Evolutionary conservation across 2,329 filamentous ascomycete species (phyloP).

Genomic region (Trichophyton benhamiae): DNA sequence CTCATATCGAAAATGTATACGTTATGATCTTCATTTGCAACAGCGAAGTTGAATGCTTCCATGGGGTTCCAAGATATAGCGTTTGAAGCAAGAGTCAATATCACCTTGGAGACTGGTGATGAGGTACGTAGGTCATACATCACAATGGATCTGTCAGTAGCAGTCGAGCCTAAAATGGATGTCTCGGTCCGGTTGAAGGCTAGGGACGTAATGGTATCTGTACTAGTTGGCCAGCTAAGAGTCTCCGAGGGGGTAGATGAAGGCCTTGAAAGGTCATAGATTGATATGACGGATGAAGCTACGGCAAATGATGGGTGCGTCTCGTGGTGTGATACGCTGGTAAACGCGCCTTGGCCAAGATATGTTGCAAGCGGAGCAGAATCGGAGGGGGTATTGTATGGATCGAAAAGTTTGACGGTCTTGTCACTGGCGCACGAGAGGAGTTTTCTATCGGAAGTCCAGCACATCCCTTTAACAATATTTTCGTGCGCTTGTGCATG

Average conservation of each 20-base stretch:
- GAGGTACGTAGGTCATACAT: conserved; percentile 86
- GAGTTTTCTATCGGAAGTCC: conserved; percentile 74
- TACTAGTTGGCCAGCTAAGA: conserved; percentile 72
- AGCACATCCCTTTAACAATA: conserved; percentile 80
- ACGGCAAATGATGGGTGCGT: conserved; percentile 64
- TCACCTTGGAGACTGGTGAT: conserved; percentile 66
- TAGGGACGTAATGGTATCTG: conserved; percentile 80
- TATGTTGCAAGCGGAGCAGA: conserved; percentile 70
- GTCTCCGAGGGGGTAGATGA: conserved; percentile 67
- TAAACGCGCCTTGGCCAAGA: conserved; percentile 73
- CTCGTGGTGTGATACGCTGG: conserved; percentile 70
- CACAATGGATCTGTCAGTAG: conserved; percentile 73
- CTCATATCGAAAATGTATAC: conserved; percentile 89
- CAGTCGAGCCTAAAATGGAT: conserved; percentile 73
- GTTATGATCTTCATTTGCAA: conserved; percentile 91
- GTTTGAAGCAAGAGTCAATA: conserved; percentile 73
- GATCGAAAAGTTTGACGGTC: conserved; percentile 82
- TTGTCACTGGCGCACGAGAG: conserved; percentile 78
- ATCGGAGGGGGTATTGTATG: conserved; percentile 59
- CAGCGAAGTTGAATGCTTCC: conserved; percentile 90
- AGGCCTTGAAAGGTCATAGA: conserved; percentile 77
- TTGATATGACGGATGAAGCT: conserved; percentile 63
- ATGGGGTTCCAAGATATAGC: conserved; percentile 87
- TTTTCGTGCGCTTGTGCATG: conserved; percentile 77
- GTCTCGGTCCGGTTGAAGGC: conserved; percentile 92